Evolutionary conservation across 2,329 filamentous ascomycete species (phyloP).

Genomic region (Pseudopyricularia javanii): DNA sequence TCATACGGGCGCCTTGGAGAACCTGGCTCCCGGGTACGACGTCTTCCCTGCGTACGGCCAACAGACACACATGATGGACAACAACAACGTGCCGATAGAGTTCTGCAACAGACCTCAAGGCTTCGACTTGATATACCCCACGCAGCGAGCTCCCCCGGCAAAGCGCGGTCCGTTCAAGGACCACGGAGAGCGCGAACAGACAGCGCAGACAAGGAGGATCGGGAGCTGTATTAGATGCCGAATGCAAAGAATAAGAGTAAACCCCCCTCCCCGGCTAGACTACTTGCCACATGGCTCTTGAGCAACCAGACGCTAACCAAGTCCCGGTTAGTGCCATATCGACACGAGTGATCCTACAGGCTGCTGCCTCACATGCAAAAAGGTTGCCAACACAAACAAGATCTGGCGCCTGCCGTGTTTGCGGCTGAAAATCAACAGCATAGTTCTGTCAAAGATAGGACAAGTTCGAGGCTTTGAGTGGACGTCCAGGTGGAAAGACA

Average conservation of each 20-base stretch:
- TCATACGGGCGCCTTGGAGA: neutral
- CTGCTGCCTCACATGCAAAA: slow-evolving; percentile 40
- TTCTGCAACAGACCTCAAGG: slow-evolving; percentile 4
- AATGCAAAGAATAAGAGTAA: slow-evolving; percentile 50
- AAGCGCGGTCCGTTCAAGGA: slow-evolving; percentile 43
- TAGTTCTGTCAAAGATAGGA: slow-evolving; percentile 44
- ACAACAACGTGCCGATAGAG: slow-evolving; percentile 4
- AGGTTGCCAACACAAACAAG: slow-evolving; percentile 32
- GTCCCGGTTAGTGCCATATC: slow-evolving; percentile 34
- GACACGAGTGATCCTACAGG: slow-evolving; percentile 33
- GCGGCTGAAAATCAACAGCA: slow-evolving; percentile 47
- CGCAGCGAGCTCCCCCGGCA: slow-evolving; percentile 22
- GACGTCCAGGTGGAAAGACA: slow-evolving; percentile 45
- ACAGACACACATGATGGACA: slow-evolving; percentile 4
- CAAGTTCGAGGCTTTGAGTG: slow-evolving; percentile 46
- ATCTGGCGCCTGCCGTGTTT: slow-evolving; percentile 43
- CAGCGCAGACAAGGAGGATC: slow-evolving; percentile 43
- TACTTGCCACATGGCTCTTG: slow-evolving; percentile 8
- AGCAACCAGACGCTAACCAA: neutral
- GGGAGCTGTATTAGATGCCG: slow-evolving; percentile 48
- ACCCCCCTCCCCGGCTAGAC: slow-evolving; percentile 9
- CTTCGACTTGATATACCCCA: slow-evolving; percentile 21
- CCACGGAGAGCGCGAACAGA: slow-evolving; percentile 35
- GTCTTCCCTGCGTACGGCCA: slow-evolving; percentile 5
- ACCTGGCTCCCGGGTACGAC: slow-evolving; percentile 6